A percentile compares a stretch with the other conserved stretches of the same genome.
Evolutionary conservation across 495 filamentous ascomycete species (phyloP).

Genomic region (Amphirosellinia nigrospora): DNA sequence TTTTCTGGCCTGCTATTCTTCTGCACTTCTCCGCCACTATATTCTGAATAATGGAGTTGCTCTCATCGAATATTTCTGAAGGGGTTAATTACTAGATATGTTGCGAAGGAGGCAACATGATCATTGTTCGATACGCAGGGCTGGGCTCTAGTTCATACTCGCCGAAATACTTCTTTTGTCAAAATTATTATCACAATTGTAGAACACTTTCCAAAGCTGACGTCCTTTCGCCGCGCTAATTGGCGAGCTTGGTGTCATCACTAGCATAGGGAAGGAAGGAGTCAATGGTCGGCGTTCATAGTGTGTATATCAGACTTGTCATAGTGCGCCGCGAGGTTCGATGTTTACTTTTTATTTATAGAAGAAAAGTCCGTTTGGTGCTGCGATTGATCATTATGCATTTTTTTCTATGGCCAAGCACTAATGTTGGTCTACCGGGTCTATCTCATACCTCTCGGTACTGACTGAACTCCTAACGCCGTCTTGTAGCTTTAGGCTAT

Average conservation of each 20-base stretch:
- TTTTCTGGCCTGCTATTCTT: not conserved
- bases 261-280: conserved; percentile 1
- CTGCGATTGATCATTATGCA: not conserved
- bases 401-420: not conserved
- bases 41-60: conserved; percentile 16
- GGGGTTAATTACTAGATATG: conserved; percentile 17
- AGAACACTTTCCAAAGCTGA: not conserved
- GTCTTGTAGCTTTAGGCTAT: not conserved
- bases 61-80: conserved; percentile 1
- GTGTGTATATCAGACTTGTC: conserved; percentile 8
- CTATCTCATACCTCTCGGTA: not conserved
- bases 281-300: conserved; percentile 15
- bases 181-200: not conserved
- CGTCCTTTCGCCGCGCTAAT: not conserved
- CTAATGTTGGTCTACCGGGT: not conserved
- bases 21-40: not conserved
- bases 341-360: not conserved
- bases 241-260: not conserved
- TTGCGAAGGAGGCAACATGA: conserved; percentile 5
- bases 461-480: not conserved
- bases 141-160: not conserved
- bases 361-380: too few species aligned
- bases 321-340: not conserved
- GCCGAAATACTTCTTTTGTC: not conserved
- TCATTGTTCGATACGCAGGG: not conserved